A percentile compares a stretch with the other conserved stretches of the same genome.
These are phyloP conservation scores for Moelleriella libera DNA, from an alignment of 2,329 filamentous ascomycete genomes.

Conservation along the genomic window DNA sequence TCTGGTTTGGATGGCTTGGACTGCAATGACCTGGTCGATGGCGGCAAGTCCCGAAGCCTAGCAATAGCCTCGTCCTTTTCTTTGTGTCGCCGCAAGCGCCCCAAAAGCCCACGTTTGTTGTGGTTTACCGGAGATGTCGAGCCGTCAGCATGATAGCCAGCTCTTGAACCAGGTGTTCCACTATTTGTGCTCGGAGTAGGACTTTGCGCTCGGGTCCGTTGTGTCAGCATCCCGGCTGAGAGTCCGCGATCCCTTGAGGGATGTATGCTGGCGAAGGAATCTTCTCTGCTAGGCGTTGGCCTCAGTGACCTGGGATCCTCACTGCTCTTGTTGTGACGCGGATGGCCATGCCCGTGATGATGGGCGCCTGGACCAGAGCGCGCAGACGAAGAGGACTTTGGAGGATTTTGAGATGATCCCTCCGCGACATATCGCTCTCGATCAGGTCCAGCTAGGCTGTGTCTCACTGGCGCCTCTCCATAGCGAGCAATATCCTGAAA, in stretches of 20 bases:
- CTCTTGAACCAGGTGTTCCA: constrained; percentile 31
- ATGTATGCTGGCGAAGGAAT: constrained; percentile 31
- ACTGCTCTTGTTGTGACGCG: constrained; percentile 56
- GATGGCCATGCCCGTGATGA: constrained; percentile 49
- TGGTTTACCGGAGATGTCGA: constrained; percentile 45
- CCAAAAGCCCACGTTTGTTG: constrained; percentile 35
- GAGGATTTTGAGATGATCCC: constrained; percentile 28
- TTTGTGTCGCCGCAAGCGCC: constrained; percentile 35
- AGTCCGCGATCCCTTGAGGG: constrained; percentile 37
- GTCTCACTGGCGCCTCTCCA: constrained; percentile 64
- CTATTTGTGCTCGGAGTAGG: constrained; percentile 67
- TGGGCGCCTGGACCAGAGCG: constrained; percentile 46
- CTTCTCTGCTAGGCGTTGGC: constrained; percentile 64
- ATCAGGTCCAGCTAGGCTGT: constrained; percentile 54
- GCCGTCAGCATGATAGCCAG: constrained; percentile 30
- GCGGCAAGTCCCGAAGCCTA: constrained; percentile 32
- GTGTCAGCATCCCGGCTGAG: constrained; percentile 29
- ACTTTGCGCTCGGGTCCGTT: constrained; percentile 55
- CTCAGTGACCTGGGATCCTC: constrained; percentile 52
- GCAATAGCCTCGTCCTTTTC: constrained; percentile 37
- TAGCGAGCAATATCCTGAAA: constrained; percentile 57
- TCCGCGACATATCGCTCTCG: constrained; percentile 50
- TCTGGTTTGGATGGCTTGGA: constrained; percentile 35
- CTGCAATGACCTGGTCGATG: constrained; percentile 38
- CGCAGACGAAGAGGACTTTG: constrained; percentile 48